phyloP scores from a whole-genome alignment of 805 yeast species.

The Blastobotrys terrestris region DNA sequence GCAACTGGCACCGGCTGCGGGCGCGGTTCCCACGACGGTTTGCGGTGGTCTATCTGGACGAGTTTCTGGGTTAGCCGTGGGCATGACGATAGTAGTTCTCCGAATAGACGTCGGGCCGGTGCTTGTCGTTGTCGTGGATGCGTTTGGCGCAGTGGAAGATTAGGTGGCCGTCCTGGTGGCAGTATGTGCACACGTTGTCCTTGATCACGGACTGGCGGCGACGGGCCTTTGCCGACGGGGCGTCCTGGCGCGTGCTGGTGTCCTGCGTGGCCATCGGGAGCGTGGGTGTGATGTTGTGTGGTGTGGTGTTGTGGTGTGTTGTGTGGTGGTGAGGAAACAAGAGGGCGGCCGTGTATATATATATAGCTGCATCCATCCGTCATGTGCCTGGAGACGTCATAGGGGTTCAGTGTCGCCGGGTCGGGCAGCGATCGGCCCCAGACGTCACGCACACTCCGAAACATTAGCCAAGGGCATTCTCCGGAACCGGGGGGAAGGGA shows the following conservation, averaged over 20 bases:
- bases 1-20: constrained; percentile 5
- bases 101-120: background rate
- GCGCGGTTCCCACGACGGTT: constrained; percentile 3
- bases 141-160: background rate
- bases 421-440: background rate
- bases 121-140: background rate
- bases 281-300: too few relatives aligned
- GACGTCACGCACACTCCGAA: background rate
- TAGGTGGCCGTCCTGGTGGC: background rate
- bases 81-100: background rate
- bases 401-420: background rate
- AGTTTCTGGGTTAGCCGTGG: constrained; percentile 1
- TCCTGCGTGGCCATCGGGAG: background rate
- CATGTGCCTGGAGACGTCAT: background rate
- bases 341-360: background rate
- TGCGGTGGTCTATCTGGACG: constrained; percentile 10
- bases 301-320: too few relatives aligned
- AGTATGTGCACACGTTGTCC: background rate
- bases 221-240: background rate
- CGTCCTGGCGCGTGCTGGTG: background rate
- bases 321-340: background rate
- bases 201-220: background rate
- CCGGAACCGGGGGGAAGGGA: too few relatives aligned
- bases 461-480: too few relatives aligned
- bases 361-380: background rate